phyloP scores from a whole-genome alignment of 2,329 filamentous ascomycete genomes.

The Sarocladium strictum region DNA sequence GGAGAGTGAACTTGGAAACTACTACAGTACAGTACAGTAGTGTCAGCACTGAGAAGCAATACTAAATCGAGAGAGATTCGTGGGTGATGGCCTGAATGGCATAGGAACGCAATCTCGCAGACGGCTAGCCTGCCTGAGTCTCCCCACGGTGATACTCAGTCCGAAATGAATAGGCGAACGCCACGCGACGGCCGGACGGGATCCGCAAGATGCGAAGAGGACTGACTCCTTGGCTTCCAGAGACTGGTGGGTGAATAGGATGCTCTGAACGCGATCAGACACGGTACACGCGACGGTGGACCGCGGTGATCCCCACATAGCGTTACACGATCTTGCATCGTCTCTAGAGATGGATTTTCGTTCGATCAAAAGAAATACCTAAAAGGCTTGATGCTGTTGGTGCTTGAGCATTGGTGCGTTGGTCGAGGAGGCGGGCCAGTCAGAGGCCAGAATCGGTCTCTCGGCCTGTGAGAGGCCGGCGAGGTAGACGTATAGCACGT shows the following conservation, averaged over 20 bases:
- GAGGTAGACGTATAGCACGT: background rate
- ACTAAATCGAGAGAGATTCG: background rate
- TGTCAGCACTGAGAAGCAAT: background rate
- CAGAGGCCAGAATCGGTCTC: constrained; percentile 2
- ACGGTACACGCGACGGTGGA: background rate
- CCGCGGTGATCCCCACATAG: background rate
- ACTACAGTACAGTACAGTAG: too few species aligned
- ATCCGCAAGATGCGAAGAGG: too few species aligned
- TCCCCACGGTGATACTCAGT: background rate
- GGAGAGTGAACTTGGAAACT: background rate
- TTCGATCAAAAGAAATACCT: too few species aligned
- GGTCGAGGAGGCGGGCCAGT: background rate
- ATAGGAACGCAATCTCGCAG: background rate
- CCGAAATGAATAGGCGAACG: background rate
- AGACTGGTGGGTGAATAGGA: background rate
- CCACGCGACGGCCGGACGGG: background rate
- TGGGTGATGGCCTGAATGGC: background rate
- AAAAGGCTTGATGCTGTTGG: background rate
- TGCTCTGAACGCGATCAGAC: background rate
- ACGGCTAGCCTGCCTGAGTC: background rate
- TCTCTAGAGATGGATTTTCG: background rate
- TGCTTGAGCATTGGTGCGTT: constrained; percentile 1
- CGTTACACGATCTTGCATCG: background rate
- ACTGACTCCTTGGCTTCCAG: background rate
- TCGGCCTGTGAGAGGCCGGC: background rate